These are phyloP conservation scores for Rhodosorus marinus DNA, from an alignment of 23 red algal species.

Conservation along the genomic window DNA sequence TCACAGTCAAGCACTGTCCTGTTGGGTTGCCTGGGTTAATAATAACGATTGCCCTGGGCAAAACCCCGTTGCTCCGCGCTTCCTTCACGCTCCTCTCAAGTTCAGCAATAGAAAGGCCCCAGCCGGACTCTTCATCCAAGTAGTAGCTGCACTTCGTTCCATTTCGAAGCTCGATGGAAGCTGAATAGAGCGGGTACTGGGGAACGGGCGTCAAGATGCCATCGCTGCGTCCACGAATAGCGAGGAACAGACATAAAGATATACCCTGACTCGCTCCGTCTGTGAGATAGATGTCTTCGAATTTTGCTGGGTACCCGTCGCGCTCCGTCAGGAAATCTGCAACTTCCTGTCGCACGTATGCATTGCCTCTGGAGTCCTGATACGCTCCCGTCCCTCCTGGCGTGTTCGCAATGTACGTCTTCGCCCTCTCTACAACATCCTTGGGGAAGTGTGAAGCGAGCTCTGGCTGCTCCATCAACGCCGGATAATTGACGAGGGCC, in stretches of 20 bases:
- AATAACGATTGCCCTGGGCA: conserved; percentile 22
- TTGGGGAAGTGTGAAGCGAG: conserved; percentile 13
- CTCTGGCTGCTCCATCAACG: background rate
- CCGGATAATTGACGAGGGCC: conserved; percentile 45
- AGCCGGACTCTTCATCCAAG: conserved; percentile 55
- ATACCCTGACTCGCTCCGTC: conserved; percentile 80
- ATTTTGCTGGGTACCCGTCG: conserved; percentile 23
- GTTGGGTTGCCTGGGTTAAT: conserved; percentile 97
- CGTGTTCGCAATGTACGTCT: conserved; percentile 10
- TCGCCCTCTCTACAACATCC: conserved; percentile 34
- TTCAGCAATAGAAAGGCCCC: conserved; percentile 49
- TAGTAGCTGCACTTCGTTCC: conserved; percentile 45
- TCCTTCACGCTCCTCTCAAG: background rate
- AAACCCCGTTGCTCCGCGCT: background rate
- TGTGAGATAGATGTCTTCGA: conserved; percentile 36
- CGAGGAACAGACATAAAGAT: conserved; percentile 32
- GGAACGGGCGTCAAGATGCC: conserved; percentile 85
- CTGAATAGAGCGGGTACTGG: conserved; percentile 94
- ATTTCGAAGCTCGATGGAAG: conserved; percentile 22
- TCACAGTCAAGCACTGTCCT: conserved; percentile 41
- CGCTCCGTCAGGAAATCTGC: conserved; percentile 36
- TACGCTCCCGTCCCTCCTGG: conserved; percentile 76
- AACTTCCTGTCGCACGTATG: conserved; percentile 33
- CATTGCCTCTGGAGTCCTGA: conserved; percentile 48
- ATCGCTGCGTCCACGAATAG: conserved; percentile 15